A percentile compares a stretch with the other conserved stretches of the same genome.
These are phyloP conservation scores for Metarhizium robertsii DNA, from an alignment of 2,329 filamentous ascomycete species.

Conservation along the genomic window DNA sequence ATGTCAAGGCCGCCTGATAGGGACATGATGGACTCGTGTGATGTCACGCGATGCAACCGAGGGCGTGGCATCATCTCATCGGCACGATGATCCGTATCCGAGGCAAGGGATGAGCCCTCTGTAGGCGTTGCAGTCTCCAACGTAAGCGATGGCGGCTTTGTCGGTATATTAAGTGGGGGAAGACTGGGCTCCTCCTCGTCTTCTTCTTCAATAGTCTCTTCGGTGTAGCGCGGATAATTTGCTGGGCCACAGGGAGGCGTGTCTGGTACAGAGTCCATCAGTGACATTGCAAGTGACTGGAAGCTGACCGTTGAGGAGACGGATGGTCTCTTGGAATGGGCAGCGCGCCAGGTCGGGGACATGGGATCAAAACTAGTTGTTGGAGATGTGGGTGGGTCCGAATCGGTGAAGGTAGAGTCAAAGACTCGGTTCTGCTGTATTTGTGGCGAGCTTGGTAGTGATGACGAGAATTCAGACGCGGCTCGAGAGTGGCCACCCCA, in stretches of 20 bases:
- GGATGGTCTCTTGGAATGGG: constrained; percentile 47
- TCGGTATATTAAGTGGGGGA: constrained; percentile 7
- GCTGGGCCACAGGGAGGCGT: constrained; percentile 13
- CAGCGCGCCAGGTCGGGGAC: constrained; percentile 46
- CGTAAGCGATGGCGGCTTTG: constrained; percentile 13
- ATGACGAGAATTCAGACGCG: constrained; percentile 61
- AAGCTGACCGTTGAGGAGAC: constrained; percentile 45
- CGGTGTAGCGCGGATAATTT: constrained; percentile 14
- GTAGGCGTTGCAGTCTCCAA: constrained; percentile 19
- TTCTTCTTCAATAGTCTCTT: constrained; percentile 27
- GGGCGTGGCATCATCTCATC: constrained; percentile 29
- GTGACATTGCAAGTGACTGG: constrained; percentile 22
- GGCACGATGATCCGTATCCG: constrained; percentile 20
- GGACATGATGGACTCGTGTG: constrained; percentile 85
- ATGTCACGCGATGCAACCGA: constrained; percentile 55
- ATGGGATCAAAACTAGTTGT: constrained; percentile 64
- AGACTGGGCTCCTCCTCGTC: constrained; percentile 22
- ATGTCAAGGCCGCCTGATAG: constrained; percentile 84
- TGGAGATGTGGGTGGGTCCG: constrained; percentile 74
- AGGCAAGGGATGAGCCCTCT: constrained; percentile 22
- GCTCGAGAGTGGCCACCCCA: constrained; percentile 42
- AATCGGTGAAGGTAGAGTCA: constrained; percentile 48
- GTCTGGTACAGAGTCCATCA: constrained; percentile 23
- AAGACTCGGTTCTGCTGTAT: constrained; percentile 70
- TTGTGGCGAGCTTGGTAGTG: constrained; percentile 70